A percentile compares a stretch with the other conserved stretches of the same genome.
Conservation (phyloP, 805 yeast genomes). For the Metschnikowia arizonensis region DNA sequence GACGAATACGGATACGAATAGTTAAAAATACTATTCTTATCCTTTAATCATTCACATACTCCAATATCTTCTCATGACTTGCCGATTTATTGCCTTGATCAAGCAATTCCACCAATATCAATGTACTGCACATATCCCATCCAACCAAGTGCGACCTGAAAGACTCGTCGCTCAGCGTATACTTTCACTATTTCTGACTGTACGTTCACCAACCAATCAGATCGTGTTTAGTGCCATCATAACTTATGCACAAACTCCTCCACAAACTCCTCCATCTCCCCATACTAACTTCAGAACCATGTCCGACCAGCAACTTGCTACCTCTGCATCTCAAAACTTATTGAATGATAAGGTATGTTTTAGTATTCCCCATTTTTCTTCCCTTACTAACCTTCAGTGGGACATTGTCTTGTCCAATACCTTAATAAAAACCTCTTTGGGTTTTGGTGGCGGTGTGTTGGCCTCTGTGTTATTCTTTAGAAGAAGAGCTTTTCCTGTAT, state of each 20-base stretch:
- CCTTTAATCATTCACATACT: no score
- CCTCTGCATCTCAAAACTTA: slow-evolving; percentile 49
- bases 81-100: background rate
- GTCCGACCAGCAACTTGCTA: slow-evolving; percentile 32
- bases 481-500: slow-evolving; percentile 96
- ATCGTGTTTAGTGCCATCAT: no score
- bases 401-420: slow-evolving; percentile 94
- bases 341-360: slow-evolving; percentile 52
- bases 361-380: background rate
- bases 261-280: background rate
- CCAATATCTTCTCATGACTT: no score
- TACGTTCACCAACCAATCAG: background rate
- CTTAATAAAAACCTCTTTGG: slow-evolving; percentile 90
- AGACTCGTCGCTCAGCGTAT: slow-evolving; percentile 5
- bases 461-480: slow-evolving; percentile 85
- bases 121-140: slow-evolving; percentile 9
- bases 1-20: no score
- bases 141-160: slow-evolving; percentile 15
- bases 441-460: slow-evolving; percentile 94
- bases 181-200: slow-evolving; percentile 1
- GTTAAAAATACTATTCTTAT: no score
- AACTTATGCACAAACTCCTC: no score
- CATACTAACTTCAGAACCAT: slow-evolving; percentile 14
- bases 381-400: slow-evolving; percentile 48
- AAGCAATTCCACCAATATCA: background rate